Evolutionary conservation across 768 basidiomycete genomes (phyloP).

Genomic region (Hygrocybe punicea): DNA sequence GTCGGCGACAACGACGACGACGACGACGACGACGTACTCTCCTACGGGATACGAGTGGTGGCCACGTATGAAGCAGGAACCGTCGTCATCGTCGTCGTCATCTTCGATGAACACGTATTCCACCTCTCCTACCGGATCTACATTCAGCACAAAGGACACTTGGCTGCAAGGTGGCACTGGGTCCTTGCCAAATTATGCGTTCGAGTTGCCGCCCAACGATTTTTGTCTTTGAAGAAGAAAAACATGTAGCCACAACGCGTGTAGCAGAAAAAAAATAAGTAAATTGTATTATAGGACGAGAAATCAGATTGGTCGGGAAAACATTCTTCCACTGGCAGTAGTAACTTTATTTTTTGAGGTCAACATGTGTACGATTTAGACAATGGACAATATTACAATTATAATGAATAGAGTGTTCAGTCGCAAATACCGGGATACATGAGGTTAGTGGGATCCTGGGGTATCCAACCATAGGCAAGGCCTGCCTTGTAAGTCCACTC

Average conservation of each 20-base stretch:
- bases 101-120: neutral
- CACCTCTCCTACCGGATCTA: neutral
- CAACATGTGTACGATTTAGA: too few relatives aligned
- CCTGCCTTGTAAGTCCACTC: constrained; percentile 92
- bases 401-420: constrained; percentile 15
- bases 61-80: constrained; percentile 43
- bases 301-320: too few relatives aligned
- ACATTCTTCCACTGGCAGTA: too few relatives aligned
- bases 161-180: neutral
- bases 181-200: neutral
- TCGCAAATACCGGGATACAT: constrained; percentile 65
- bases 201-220: neutral
- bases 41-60: constrained; percentile 62
- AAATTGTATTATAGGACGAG: too few relatives aligned
- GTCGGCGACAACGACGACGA: constrained; percentile 40
- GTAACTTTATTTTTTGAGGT: too few relatives aligned
- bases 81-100: constrained; percentile 13
- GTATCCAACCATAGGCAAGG: constrained; percentile 80
- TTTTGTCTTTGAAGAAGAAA: neutral
- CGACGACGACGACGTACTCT: too few relatives aligned
- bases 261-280: too few relatives aligned
- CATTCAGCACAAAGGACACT: neutral
- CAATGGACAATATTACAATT: too few relatives aligned
- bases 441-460: constrained; percentile 46
- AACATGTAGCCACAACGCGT: too few relatives aligned